A percentile compares a stretch with the other conserved stretches of the same genome.
phyloP scores from a whole-genome alignment of 352 stramenopile genomes.

The Pythium chondricola region DNA sequence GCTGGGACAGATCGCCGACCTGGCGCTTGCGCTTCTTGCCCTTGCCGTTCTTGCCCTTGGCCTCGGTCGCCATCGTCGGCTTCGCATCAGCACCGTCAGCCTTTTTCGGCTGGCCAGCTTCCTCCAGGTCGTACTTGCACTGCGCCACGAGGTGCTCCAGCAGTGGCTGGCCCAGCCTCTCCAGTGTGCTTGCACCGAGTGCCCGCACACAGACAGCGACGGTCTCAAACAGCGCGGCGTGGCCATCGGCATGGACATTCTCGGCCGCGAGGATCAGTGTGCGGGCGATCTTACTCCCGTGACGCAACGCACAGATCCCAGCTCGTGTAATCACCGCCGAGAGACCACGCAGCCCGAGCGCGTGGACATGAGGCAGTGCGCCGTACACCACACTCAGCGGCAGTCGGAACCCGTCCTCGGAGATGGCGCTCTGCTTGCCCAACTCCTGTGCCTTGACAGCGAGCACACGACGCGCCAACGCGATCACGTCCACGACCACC shows the following conservation, averaged over 20 bases:
- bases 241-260: constrained; percentile 22
- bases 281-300: constrained; percentile 57
- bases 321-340: constrained; percentile 34
- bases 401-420: constrained; percentile 67
- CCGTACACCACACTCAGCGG: constrained; percentile 70
- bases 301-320: constrained; percentile 57
- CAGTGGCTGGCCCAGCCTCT: constrained; percentile 62
- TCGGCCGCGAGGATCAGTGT: constrained; percentile 57
- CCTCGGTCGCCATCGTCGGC: neutral
- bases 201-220: constrained; percentile 44
- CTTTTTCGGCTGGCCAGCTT: constrained; percentile 16
- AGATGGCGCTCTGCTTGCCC: constrained; percentile 76
- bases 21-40: constrained; percentile 85
- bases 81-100: constrained; percentile 4
- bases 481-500: constrained; percentile 45
- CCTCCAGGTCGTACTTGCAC: constrained; percentile 45
- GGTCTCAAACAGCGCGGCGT: constrained; percentile 38
- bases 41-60: constrained; percentile 33
- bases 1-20: constrained; percentile 40
- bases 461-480: constrained; percentile 53
- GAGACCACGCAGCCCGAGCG: constrained; percentile 35
- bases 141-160: constrained; percentile 51
- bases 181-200: constrained; percentile 62
- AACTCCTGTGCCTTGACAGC: constrained; percentile 60
- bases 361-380: constrained; percentile 50